Base-by-base conservation (phyloP, 2,329 filamentous ascomycete species). In the Nemania sp. region DNA sequence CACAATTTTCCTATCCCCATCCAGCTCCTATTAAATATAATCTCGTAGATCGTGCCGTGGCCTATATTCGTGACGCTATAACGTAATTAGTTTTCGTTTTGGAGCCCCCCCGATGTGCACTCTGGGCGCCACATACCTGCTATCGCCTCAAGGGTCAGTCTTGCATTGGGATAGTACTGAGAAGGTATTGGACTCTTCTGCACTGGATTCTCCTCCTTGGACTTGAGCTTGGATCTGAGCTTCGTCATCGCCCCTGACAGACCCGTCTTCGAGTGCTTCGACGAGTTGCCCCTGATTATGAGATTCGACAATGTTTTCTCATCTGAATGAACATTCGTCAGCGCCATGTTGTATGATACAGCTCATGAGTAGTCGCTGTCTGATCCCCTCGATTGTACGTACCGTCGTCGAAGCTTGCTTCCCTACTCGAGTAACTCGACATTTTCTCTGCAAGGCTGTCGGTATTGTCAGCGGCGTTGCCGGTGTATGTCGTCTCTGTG, bases 401-500 rank as follows among this genome's bases (percentile, higher is more conserved):
- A 68, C 67, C 61, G 29, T 57, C 53, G 11, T 65, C 57, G 10
- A 60, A 43, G 4, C 51, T 46, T 46, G 60, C 32, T 10, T 17
- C 42, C 39, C 60, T 54, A 37, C 39, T 25, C 34, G 45, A 40
- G 6, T 45, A 40, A 2, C 15, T 13, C 6, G 50, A n/a, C 13
- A 29, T 29, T 9, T 57, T 63, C 10, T 42, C 56, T 12, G 25
- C 42, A 43, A 47, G 20, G 7, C 17, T 20, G n/a, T 11, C 12
- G n/a, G 32, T 39, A 48, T 56, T 49, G 17, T 63, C 60, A 5
- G 66, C 62, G 20, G 70, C 43, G n/a, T n/a, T n/a, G n/a, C n/a
- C n/a, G n/a, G n/a, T n/a, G n/a, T n/a, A n/a, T 18, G 68, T 71
- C n/a, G 18, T 63, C 15, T 68, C 67, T 15, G 69, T 67, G 29